phyloP scores from a whole-genome alignment of 352 stramenopile species.

The Phytophthora niederhauseri region DNA sequence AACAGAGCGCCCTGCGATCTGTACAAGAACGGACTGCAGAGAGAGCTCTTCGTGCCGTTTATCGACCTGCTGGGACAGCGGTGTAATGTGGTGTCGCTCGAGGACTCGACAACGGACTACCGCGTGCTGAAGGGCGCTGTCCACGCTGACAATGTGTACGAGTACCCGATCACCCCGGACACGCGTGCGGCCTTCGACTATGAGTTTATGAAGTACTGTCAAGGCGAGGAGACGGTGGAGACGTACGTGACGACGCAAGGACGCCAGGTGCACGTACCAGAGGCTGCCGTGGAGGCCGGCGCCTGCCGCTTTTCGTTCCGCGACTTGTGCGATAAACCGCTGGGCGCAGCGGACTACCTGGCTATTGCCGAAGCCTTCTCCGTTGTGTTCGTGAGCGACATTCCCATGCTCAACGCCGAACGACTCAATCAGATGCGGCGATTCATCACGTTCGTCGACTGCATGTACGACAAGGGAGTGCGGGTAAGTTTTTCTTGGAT shows the following conservation, averaged over 20 bases:
- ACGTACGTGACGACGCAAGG: slow-evolving; percentile 73
- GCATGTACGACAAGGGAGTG: slow-evolving; percentile 95
- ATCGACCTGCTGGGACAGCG: slow-evolving; percentile 93
- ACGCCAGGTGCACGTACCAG: slow-evolving; percentile 63
- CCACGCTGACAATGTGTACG: slow-evolving; percentile 79
- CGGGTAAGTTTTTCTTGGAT: slow-evolving; percentile 47
- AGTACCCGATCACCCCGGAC: slow-evolving; percentile 52
- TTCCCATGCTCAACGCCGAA: slow-evolving; percentile 90
- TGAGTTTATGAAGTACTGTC: slow-evolving; percentile 65
- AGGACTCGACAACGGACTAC: slow-evolving; percentile 86
- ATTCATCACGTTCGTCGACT: slow-evolving; percentile 99
- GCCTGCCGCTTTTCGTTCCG: slow-evolving; percentile 94
- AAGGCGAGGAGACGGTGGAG: slow-evolving; percentile 51
- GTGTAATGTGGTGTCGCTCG: slow-evolving; percentile 83
- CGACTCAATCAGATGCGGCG: slow-evolving; percentile 93
- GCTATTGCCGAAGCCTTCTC: slow-evolving; percentile 89
- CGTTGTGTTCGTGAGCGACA: slow-evolving; percentile 92
- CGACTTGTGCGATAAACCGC: slow-evolving; percentile 95
- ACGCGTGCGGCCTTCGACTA: slow-evolving; percentile 66
- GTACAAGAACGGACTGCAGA: slow-evolving; percentile 97
- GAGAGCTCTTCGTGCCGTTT: slow-evolving; percentile 97
- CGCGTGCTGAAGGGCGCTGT: slow-evolving; percentile 68
- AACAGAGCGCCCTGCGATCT: slow-evolving; percentile 94
- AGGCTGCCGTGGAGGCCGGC: slow-evolving; percentile 53
- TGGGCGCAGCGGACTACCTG: slow-evolving; percentile 95